These are phyloP conservation scores for Avena eriantha DNA, from an alignment of 176 grass and related monocot species.

Conservation along the genomic window DNA sequence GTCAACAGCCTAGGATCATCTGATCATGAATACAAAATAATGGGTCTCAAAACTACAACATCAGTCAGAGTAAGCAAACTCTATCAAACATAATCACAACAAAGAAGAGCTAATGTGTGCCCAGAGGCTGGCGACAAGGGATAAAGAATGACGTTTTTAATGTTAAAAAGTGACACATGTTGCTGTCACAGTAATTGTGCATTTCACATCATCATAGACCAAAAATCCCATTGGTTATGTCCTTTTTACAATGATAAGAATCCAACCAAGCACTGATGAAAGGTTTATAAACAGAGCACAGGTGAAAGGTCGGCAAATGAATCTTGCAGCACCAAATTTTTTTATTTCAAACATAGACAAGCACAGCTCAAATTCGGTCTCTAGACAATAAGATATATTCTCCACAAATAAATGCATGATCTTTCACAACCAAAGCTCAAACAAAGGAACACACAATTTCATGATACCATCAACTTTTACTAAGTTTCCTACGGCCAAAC, in stretches of 20 bases:
- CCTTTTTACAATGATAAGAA: not conserved
- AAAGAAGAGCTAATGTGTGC: too few relatives aligned
- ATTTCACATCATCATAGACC: too few relatives aligned
- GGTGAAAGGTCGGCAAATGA: not conserved
- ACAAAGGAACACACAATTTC: not conserved
- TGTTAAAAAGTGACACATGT: too few relatives aligned
- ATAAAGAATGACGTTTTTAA: too few relatives aligned
- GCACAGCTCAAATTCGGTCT: not conserved
- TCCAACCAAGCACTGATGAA: not conserved
- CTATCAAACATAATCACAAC: not conserved
- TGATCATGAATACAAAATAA: slow-evolving; percentile 7
- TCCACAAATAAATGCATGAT: not conserved
- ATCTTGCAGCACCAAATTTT: slow-evolving; percentile 24
- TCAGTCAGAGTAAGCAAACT: slow-evolving; percentile 1
- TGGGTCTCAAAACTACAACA: not conserved
- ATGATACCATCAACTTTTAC: slow-evolving; percentile 10
- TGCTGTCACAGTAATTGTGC: too few relatives aligned
- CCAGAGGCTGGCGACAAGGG: too few relatives aligned
- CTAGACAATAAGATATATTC: not conserved
- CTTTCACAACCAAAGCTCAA: not conserved
- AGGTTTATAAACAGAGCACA: not conserved
- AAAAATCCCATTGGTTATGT: too few relatives aligned
- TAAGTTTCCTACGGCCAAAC: not conserved
- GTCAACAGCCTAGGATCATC: not conserved
- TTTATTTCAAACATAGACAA: not conserved